These are phyloP conservation scores for Cyberlindnera samutprakarnensis DNA, from an alignment of 805 yeast genomes.

Conservation along the genomic window DNA sequence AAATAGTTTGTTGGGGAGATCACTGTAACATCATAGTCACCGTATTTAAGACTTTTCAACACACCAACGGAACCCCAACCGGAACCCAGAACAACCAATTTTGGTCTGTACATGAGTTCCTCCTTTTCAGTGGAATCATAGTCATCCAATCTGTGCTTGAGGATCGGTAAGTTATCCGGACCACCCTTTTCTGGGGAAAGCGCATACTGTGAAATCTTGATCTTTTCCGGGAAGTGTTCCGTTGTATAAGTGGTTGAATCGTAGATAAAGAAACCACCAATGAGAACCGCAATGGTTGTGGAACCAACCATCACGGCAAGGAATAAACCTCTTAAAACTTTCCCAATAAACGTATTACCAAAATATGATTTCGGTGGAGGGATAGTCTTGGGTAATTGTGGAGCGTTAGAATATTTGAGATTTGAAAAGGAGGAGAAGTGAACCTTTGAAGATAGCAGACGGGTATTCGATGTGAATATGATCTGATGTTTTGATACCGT, in stretches of 20 bases:
- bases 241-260: slow-evolving; percentile 59
- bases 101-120: slow-evolving; percentile 40
- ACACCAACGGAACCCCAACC: slow-evolving; percentile 70
- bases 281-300: slow-evolving; percentile 31
- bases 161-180: slow-evolving; percentile 62
- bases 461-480: background rate
- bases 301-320: slow-evolving; percentile 36
- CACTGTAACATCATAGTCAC: slow-evolving; percentile 57
- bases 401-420: background rate
- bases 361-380: slow-evolving; percentile 18
- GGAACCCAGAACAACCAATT: slow-evolving; percentile 54
- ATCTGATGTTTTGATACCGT: background rate
- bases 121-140: slow-evolving; percentile 44
- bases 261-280: slow-evolving; percentile 50
- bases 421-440: slow-evolving; percentile 1
- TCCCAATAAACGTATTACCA: slow-evolving; percentile 25
- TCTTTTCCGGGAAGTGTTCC: slow-evolving; percentile 31
- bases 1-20: slow-evolving; percentile 65
- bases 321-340: slow-evolving; percentile 26
- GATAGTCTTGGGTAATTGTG: slow-evolving; percentile 16
- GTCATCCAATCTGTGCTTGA: slow-evolving; percentile 48
- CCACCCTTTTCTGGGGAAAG: slow-evolving; percentile 54
- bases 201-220: slow-evolving; percentile 45
- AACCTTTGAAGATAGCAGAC: background rate
- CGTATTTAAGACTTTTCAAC: slow-evolving; percentile 41